Percentiles rank a stretch among this genome's conserved stretches.
These are phyloP conservation scores for Rhododendron ovatum DNA, from an alignment of 148 eudicot species.

Conservation along the genomic window DNA sequence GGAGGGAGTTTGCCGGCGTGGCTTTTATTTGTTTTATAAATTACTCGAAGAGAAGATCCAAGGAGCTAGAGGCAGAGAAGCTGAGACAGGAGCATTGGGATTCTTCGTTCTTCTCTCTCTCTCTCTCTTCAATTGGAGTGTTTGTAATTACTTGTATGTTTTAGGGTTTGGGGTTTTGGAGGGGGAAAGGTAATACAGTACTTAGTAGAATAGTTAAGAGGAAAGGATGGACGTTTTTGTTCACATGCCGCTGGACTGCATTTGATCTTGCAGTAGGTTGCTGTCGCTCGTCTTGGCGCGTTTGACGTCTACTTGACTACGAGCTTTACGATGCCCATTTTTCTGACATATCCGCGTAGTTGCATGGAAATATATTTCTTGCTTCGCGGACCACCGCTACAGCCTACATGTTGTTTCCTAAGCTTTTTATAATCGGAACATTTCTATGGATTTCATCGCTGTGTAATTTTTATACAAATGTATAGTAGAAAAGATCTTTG, in stretches of 20 bases:
- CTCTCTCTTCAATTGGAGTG: neutral
- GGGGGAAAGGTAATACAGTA: neutral
- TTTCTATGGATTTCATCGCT: too few species aligned
- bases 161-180: neutral
- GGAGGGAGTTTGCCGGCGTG: neutral
- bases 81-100: conserved; percentile 35
- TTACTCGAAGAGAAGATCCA: conserved; percentile 16
- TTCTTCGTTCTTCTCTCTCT: conserved; percentile 16
- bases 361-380: neutral
- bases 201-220: neutral
- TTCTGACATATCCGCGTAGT: neutral
- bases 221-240: neutral
- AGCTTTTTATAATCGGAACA: too few species aligned
- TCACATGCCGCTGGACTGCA: neutral
- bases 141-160: neutral
- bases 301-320: neutral
- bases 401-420: too few species aligned
- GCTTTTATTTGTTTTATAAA: neutral
- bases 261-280: neutral
- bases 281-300: neutral
- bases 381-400: too few species aligned
- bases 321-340: neutral
- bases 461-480: too few species aligned
- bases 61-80: conserved; percentile 22
- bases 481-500: too few species aligned